phyloP scores from a whole-genome alignment of 140 eudicot genomes.

The Anethum foeniculum region DNA sequence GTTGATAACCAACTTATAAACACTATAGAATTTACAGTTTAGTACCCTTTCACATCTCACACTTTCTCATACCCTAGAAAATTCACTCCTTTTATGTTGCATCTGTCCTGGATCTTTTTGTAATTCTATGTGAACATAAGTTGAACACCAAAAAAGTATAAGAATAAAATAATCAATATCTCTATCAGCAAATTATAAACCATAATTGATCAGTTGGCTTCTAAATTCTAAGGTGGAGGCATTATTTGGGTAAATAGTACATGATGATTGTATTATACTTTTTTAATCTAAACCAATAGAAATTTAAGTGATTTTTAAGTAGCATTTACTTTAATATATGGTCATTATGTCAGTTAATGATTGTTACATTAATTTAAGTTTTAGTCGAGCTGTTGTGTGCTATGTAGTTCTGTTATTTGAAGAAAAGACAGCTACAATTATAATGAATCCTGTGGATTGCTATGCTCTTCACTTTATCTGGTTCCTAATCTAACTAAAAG shows the following conservation, averaged over 20 bases:
- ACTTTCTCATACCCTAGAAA: background rate
- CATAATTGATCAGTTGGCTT: background rate
- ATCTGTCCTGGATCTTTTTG: background rate
- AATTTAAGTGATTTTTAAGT: background rate
- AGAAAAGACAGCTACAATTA: slow-evolving; percentile 25
- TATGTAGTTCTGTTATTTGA: slow-evolving; percentile 35
- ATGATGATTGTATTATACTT: background rate
- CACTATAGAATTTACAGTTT: background rate
- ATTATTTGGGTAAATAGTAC: background rate
- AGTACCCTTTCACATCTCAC: background rate
- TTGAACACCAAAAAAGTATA: too few species aligned
- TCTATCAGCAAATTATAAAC: too few species aligned
- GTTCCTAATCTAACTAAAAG: slow-evolving; percentile 39
- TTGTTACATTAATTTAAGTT: slow-evolving; percentile 1
- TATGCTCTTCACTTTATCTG: slow-evolving; percentile 17
- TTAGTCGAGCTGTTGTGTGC: slow-evolving; percentile 17
- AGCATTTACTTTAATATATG: background rate
- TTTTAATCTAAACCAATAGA: too few species aligned
- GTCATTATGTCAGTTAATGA: slow-evolving; percentile 19
- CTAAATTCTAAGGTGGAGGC: background rate
- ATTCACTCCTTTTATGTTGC: background rate
- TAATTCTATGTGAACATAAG: background rate
- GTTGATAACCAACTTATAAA: background rate
- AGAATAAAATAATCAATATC: background rate
- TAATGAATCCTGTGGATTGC: slow-evolving; percentile 26